phyloP scores from a whole-genome alignment of 495 filamentous ascomycete genomes.

The Hypoxylon fragiforme region DNA sequence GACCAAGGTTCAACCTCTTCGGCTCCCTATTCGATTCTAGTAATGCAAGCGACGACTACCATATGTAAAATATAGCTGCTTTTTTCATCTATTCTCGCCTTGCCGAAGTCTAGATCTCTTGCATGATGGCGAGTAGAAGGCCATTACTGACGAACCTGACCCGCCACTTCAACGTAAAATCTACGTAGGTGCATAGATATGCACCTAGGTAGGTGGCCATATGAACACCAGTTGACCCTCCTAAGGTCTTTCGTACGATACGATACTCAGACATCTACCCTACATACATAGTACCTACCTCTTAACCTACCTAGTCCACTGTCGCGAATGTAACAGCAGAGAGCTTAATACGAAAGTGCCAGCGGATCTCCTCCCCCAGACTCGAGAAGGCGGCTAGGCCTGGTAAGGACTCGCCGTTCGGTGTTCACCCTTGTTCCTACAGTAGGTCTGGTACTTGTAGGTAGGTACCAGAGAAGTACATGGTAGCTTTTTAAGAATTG shows the following conservation, averaged over 20 bases:
- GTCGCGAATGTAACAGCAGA: constrained; percentile 5
- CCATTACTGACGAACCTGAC: constrained; percentile 28
- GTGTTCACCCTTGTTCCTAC: constrained; percentile 33
- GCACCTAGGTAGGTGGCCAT: too few relatives aligned
- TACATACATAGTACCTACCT: too few relatives aligned
- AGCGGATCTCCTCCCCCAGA: constrained; percentile 18
- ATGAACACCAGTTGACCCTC: not conserved
- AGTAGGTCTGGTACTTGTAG: too few relatives aligned
- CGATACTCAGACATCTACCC: too few relatives aligned
- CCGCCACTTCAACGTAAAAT: too few relatives aligned
- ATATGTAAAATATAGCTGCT: constrained; percentile 29
- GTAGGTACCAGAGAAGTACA: not conserved
- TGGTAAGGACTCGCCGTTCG: constrained; percentile 30
- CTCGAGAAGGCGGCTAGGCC: constrained; percentile 20
- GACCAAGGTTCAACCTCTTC: constrained; percentile 15
- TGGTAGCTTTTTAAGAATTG: constrained; percentile 21
- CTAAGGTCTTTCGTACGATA: not conserved
- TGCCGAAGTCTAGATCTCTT: not conserved
- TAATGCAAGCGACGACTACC: constrained; percentile 23
- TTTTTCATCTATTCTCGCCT: not conserved
- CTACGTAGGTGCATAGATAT: too few relatives aligned
- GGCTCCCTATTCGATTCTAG: constrained; percentile 17
- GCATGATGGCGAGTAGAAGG: constrained; percentile 14
- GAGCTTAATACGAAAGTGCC: constrained; percentile 12
- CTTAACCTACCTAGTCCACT: too few relatives aligned